A percentile compares a stretch with the other conserved stretches of the same genome.
Conservation (phyloP, 345 rosid genomes). For the Streptanthus diversifolius region DNA sequence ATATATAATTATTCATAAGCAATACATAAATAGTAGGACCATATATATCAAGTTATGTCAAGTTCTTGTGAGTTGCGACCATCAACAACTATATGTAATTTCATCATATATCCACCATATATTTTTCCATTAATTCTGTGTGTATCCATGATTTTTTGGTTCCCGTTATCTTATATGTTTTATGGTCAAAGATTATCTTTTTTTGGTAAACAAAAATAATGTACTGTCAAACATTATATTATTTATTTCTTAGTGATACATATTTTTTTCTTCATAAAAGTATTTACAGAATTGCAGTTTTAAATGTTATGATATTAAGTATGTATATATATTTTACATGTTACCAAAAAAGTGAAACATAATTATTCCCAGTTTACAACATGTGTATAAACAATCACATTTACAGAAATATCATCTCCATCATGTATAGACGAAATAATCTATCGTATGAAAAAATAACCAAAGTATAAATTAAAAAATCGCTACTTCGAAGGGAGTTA, state of each 20-base stretch:
- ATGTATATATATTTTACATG: neutral
- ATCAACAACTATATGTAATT: constrained; percentile 6
- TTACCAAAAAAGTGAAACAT: neutral
- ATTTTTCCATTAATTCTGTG: neutral
- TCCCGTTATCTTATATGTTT: neutral
- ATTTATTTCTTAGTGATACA: neutral
- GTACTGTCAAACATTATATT: neutral
- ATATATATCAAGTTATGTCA: constrained; percentile 4
- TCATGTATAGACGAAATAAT: neutral
- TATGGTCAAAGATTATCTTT: neutral
- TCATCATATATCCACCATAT: constrained; percentile 9
- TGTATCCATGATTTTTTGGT: neutral
- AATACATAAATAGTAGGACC: neutral
- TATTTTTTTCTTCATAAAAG: neutral
- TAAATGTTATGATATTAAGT: neutral
- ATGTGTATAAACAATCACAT: neutral
- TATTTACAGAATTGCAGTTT: neutral
- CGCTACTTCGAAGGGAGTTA: neutral
- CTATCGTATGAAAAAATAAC: neutral
- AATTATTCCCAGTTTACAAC: neutral
- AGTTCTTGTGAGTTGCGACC: neutral
- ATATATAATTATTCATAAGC: neutral
- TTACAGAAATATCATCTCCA: neutral
- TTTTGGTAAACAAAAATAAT: neutral
- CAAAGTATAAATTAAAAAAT: neutral